phyloP scores from a whole-genome alignment of 2,329 filamentous ascomycete species.

The Botrytis fabae region DNA sequence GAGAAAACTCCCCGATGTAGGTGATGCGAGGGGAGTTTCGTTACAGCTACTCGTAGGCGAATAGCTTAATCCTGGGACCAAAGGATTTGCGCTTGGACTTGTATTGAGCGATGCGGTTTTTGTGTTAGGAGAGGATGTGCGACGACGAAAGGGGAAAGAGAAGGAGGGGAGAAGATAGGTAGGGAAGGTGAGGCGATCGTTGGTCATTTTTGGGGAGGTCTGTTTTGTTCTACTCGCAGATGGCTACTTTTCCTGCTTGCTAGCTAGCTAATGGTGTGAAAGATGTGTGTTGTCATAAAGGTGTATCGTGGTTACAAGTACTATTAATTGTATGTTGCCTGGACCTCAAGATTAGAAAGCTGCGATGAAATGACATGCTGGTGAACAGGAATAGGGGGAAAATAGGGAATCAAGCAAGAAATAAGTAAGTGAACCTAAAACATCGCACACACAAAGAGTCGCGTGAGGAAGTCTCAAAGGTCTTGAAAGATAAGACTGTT shows the following conservation, averaged over 20 bases:
- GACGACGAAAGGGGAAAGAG: constrained; percentile 48
- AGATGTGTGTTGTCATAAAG: not conserved
- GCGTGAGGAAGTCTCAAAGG: constrained; percentile 3
- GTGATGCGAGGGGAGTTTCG: constrained; percentile 31
- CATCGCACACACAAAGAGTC: constrained; percentile 9
- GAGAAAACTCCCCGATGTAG: constrained; percentile 12
- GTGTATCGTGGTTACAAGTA: not conserved
- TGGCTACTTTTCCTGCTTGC: not conserved
- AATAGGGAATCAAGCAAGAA: not conserved
- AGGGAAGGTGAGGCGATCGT: constrained; percentile 44
- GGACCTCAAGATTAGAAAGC: not conserved
- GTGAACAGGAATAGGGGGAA: not conserved
- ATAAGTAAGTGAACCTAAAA: not conserved
- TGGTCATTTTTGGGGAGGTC: constrained; percentile 1
- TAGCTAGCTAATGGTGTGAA: not conserved
- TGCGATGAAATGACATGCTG: not conserved
- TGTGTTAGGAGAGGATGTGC: constrained; percentile 39
- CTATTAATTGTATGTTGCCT: constrained; percentile 9
- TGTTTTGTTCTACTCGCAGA: not conserved
- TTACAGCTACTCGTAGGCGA: constrained; percentile 41
- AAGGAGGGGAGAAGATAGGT: constrained; percentile 55
- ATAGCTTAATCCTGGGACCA: constrained; percentile 41
- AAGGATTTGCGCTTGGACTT: not conserved
- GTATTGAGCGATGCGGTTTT: constrained; percentile 27
- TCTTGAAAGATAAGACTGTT: constrained; percentile 1